Base-by-base conservation (phyloP, 805 yeast species). In the Danielia oregonensis region DNA sequence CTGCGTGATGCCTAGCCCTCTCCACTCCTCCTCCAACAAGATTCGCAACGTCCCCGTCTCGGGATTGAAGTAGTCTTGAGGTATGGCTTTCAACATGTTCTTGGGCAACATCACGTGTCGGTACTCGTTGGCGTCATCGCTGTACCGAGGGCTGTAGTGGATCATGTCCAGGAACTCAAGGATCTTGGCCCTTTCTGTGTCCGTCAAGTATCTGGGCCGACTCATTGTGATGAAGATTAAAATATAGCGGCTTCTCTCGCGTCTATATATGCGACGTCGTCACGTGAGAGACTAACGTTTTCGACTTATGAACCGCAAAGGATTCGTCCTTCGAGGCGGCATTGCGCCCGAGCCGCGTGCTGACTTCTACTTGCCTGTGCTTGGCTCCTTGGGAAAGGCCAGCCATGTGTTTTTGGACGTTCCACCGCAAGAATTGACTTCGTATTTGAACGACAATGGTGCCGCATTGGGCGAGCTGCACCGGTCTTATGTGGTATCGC, bases 51-150 rank as follows among this genome's bases (percentile, higher is more conserved):
- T 93, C 4, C 97, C 97, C 2, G 95, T 86, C 39, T 89, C 95
- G 2, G 88, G 79, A 53, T 84, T 82, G 70, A 93, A 93, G 55
- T 89, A 94, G 55, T 94, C 98, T 26, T 82, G 78, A 7, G 98
- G 98, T 37, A 94, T 87, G 21, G 79, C 86, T 59, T 89, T 91
- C 36, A 93, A 74, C 96, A 93, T 86, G 42, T 84, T 87, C 56
- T 94, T 88, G 44, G 99, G 99, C 35, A 93, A 74, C 78, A 93
- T 89, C 31, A 93, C 99, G 57, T 93, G 99, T 58, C 98, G 72
- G 61, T 91, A 93, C 66, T 93, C 99, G 54, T 76, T 83, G 27
- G 80, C 74, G 55, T 91, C 97, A 54, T 93, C 98, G 15, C 88
- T 79, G 63, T 91, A 93, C 51, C 95, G 70, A 37, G 94, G 93